Conservation (phyloP, 75 land plant species). For the Picea sitchensis region DNA sequence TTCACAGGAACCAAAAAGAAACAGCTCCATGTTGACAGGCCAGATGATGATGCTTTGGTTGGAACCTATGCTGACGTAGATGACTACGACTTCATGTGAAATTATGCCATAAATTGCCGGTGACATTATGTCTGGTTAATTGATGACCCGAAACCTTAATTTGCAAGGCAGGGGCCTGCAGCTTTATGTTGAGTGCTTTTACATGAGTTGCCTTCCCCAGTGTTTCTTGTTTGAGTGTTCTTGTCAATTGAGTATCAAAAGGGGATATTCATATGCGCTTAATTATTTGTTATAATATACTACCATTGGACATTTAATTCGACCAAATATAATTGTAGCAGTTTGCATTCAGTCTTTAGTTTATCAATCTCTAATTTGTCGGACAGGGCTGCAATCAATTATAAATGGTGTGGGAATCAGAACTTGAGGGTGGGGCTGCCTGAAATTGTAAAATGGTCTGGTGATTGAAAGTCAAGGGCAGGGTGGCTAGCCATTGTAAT, state of each 20-base stretch:
- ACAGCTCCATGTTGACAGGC: slow-evolving; percentile 55
- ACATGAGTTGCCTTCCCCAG: not conserved
- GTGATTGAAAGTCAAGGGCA: not conserved
- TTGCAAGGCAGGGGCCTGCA: not conserved
- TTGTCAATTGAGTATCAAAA: not conserved
- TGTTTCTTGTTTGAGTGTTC: not conserved
- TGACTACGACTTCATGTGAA: slow-evolving; percentile 81
- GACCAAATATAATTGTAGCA: no score
- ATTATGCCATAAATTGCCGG: not conserved
- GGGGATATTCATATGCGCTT: not conserved
- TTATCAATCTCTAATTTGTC: no score
- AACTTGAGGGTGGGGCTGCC: not conserved
- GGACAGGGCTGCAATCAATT: no score
- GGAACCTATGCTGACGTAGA: slow-evolving; percentile 44
- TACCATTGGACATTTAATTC: no score
- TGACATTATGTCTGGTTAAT: not conserved
- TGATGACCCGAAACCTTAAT: not conserved
- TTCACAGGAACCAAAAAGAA: slow-evolving; percentile 40
- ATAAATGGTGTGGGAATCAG: not conserved
- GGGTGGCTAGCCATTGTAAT: not conserved
- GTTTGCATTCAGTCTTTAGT: no score
- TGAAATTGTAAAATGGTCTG: not conserved
- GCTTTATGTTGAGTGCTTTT: not conserved
- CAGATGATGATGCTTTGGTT: slow-evolving; percentile 55
- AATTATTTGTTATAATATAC: not conserved